Conservation (phyloP, 768 basidiomycete genomes). For the Pulveroboletus sp. region DNA sequence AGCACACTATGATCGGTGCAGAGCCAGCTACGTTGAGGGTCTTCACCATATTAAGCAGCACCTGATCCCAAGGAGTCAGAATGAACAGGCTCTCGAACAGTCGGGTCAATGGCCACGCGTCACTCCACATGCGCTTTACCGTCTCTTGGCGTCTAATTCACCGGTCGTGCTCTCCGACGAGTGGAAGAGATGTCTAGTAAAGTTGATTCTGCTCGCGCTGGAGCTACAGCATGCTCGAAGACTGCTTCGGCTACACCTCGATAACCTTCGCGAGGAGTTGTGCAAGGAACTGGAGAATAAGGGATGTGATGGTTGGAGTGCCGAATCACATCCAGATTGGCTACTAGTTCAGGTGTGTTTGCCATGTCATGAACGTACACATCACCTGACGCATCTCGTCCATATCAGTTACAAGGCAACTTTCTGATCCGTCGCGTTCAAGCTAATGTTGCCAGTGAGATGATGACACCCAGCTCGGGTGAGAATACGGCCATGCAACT, state of each 20-base stretch:
- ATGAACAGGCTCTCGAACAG: conserved; percentile 15
- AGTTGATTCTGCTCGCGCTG: conserved; percentile 27
- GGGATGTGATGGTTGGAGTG: conserved; percentile 19
- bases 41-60: not conserved
- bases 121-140: conserved; percentile 29
- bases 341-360: conserved; percentile 39
- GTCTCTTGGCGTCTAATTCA: conserved; percentile 26
- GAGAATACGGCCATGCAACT: conserved; percentile 43
- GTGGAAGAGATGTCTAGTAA: conserved; percentile 32
- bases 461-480: conserved; percentile 38
- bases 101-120: conserved; percentile 38
- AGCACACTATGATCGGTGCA: conserved; percentile 8
- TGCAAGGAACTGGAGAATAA: conserved; percentile 22
- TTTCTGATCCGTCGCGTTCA: conserved; percentile 43
- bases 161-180: conserved; percentile 5
- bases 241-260: conserved; percentile 24
- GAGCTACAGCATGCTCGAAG: conserved; percentile 36
- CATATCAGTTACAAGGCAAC: conserved; percentile 40
- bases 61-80: conserved; percentile 12
- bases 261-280: conserved; percentile 29
- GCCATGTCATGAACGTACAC: not conserved
- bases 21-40: not conserved
- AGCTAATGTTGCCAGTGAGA: conserved; percentile 37
- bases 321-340: conserved; percentile 35
- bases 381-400: not conserved